Evolutionary conservation across 345 rosid species (phyloP), one percentile per base, ranked within the genome.

Genomic region (Salix koriyanagi): DNA sequence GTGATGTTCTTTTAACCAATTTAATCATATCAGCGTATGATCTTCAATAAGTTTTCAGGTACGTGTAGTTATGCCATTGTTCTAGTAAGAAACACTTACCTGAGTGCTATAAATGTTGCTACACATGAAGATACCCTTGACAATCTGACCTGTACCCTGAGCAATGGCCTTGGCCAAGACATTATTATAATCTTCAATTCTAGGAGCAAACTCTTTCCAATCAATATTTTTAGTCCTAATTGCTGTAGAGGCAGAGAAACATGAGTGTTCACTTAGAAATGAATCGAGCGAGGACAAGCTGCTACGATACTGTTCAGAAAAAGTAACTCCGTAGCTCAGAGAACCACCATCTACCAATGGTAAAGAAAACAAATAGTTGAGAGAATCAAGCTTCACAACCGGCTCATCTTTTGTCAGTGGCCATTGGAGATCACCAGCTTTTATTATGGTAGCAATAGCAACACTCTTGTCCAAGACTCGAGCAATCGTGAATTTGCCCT

Each of bases 341-440:
- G 94, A 92, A 66, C 86, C 89, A 0, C 93, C 96, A 61, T 90
- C 91, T 68, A 84, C 87, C 80, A 91, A 89, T 21, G 96, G 97
- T 73, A 95, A 79, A 0, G 97, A 88, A 75, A 95, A 95, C 34
- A 95, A 79, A 77, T 95, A 95, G 72, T 93, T 90, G 65, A 83
- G 81, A 34, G 86, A 54, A 61, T 89, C 96, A 4, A 93, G 88
- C 87, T 93, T 95, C 62, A 95, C 91, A 2, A 90, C 99, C 0
- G 99, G 96, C 85, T 95, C 97, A 76, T 95, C 99, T 85, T 88
- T 91, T 12, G 96, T 91, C 78, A 95, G 77, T 0, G 98, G 98
- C 97, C 99, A 93, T 73, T 90, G 94, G 42, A 95, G 89, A 46
- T 79, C 81, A 14, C 99, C 98, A 34, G 89, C 88, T 76, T 88